phyloP scores from a whole-genome alignment of 805 yeast species.

The Metschnikowia colocasiae region DNA sequence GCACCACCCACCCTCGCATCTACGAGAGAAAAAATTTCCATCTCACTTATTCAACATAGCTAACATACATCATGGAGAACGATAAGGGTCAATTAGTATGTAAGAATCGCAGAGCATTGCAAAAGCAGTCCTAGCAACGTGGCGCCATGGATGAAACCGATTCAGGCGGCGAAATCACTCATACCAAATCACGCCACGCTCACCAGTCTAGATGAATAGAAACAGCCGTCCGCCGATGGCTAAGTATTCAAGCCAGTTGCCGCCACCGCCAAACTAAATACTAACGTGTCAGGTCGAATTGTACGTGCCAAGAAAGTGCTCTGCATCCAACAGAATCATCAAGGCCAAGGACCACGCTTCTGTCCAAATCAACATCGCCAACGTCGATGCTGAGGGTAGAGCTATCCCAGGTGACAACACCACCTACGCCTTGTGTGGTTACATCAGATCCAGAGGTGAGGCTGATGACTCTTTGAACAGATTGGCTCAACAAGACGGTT shows the following conservation, averaged over 20 bases:
- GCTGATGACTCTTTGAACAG: slow-evolving; percentile 99
- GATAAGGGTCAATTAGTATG: slow-evolving; percentile 99
- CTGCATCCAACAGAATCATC: slow-evolving; percentile 99
- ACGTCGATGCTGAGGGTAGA: slow-evolving; percentile 95
- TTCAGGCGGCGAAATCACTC: too few species aligned
- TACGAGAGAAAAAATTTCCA: slow-evolving; percentile 15
- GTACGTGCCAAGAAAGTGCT: slow-evolving; percentile 99
- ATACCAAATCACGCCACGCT: too few species aligned
- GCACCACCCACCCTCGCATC: slow-evolving; percentile 8
- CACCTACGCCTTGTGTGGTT: slow-evolving; percentile 96
- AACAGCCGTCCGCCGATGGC: too few species aligned
- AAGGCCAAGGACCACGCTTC: slow-evolving; percentile 99
- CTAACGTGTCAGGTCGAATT: slow-evolving; percentile 81
- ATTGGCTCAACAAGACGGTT: slow-evolving; percentile 98
- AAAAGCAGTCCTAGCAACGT: neutral
- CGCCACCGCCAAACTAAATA: slow-evolving; percentile 8
- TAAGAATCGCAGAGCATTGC: slow-evolving; percentile 22
- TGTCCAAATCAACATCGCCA: slow-evolving; percentile 97
- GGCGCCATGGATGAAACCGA: neutral
- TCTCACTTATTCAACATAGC: slow-evolving; percentile 9
- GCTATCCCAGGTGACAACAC: slow-evolving; percentile 86
- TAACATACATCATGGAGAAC: slow-evolving; percentile 88
- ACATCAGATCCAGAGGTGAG: slow-evolving; percentile 98
- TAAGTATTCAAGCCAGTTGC: too few species aligned
- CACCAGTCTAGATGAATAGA: too few species aligned